Base-by-base conservation (phyloP, 2,329 filamentous ascomycete genomes). In the Plenodomus tracheiphilus region DNA sequence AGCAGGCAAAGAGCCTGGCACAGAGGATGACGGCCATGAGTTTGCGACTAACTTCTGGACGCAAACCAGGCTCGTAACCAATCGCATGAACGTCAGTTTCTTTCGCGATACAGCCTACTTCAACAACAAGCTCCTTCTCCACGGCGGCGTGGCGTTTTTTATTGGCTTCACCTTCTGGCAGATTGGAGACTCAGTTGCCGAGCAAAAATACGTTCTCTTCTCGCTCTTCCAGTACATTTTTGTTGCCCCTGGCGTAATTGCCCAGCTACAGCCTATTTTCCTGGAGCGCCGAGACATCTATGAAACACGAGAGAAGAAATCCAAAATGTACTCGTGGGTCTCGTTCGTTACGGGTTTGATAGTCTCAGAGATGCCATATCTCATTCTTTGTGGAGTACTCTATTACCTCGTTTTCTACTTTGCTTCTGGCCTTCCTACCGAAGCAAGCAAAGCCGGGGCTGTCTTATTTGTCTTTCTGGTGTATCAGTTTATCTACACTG, bases 241-340 rank as follows among this genome's bases (percentile, higher is more conserved):
- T 15, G 68, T 73, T 2, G 68, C 72, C 6, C 70, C 70, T 37
- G 66, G 65, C 65, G 72, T 75, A 49, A 71, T 71, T 58, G 73
- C 59, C 0, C 73, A 75, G 21, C 54, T 76, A 2, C 69, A 72
- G 34, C 70, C 75, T 15, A 51, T 79, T 3, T 79, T 81, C 61
- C 77, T 79, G 39, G 74, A 66, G 9, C 56, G 61, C 21, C 65
- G 66, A 20, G 64, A 70, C 16, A 61, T 85, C n/a, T 85, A 82
- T 66, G 81, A 84, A 64, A 79, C 78, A 3, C 80, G 81, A 37
- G 82, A 85, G 62, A 76, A 81, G 11, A 81, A 85, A 2, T 83
- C 81, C 59, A 89, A 89, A 62, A 80, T 84, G 0, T 91, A 91
- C 73, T 87, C 83, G 0, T 91, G 88, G 87, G 78, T 82, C 54